phyloP scores from a whole-genome alignment of 768 basidiomycete species.

The Boletellus ananas region DNA sequence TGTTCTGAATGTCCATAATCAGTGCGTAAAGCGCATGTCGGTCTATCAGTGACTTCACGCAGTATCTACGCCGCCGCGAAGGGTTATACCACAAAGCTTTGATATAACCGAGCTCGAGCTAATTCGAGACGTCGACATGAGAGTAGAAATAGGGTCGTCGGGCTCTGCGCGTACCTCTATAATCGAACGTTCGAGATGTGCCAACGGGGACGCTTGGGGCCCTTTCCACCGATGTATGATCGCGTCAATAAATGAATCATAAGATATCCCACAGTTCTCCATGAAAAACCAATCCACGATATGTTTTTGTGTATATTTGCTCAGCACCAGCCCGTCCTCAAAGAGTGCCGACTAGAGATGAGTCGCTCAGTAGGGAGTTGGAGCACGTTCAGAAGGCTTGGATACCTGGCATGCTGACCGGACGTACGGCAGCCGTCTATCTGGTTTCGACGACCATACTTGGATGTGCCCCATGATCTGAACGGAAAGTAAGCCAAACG shows the following conservation, averaged over 20 bases:
- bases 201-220: slow-evolving; percentile 35
- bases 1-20: slow-evolving; percentile 25
- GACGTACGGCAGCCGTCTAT: slow-evolving; percentile 49
- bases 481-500: background rate
- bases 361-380: background rate
- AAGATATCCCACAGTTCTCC: slow-evolving; percentile 58
- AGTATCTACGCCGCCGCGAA: slow-evolving; percentile 58
- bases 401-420: slow-evolving; percentile 63
- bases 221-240: slow-evolving; percentile 39
- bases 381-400: background rate
- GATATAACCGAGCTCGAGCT: slow-evolving; percentile 59
- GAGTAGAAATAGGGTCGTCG: background rate
- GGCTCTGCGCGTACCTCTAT: slow-evolving; percentile 28
- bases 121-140: background rate
- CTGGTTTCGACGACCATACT: slow-evolving; percentile 41
- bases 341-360: slow-evolving; percentile 52
- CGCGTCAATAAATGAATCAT: slow-evolving; percentile 41
- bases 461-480: slow-evolving; percentile 51
- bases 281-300: slow-evolving; percentile 60
- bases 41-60: slow-evolving; percentile 58
- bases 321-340: slow-evolving; percentile 51
- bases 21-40: slow-evolving; percentile 65
- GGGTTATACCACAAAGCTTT: slow-evolving; percentile 67
- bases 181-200: slow-evolving; percentile 38
- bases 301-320: slow-evolving; percentile 49